Evolutionary conservation across 352 stramenopile genomes (phyloP), one percentile per base, ranked within the genome.

Genomic region (Peronospora destructor): DNA sequence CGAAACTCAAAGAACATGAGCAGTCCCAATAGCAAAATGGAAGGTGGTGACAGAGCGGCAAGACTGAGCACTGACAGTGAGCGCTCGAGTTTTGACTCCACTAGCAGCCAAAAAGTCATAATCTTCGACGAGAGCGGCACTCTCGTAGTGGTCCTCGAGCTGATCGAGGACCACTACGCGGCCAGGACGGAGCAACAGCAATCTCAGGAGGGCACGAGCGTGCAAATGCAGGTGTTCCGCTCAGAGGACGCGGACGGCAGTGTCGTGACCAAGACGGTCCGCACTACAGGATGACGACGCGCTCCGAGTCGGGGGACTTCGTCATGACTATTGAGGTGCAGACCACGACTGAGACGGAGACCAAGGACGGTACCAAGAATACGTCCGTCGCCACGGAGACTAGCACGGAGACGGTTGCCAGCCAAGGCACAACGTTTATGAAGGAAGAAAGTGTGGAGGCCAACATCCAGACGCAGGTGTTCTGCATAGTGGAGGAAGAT

Each of bases 21-120:
- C 11, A 63, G 32, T 39, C 47, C 55, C 36, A 63, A 46, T 39
- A 58, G 43, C 43, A 63, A 47, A 32, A 44, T 55, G 37, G 48
- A 53, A 3, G 36, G 17, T 30, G 14, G 29, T 5, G 28, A 30
- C 40, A 60, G 37, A 34, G 47, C 45, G 34, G 28, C 53, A 16
- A 33, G 40, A 7, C 33, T 56, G 35, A 54, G 46, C 45, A 39
- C 19, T 21, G 23, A 43, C 32, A 17, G 37, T 30, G 34, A 52
- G 32, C 26, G 45, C 17, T 32, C 21, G 37, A 56, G 41, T 23
- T 45, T 60, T 25, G 45, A 37, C 45, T 51, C 41, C 30, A 21
- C 47, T 14, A 54, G 42, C 49, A 63, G 43, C 48, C 55, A 63
- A 33, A 58, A 58, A 23, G 29, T 40, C n/a, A 12, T 58, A 12